These are phyloP conservation scores for Orbilia blumenaviensis DNA, from an alignment of 2,329 filamentous ascomycete species.

Conservation along the genomic window DNA sequence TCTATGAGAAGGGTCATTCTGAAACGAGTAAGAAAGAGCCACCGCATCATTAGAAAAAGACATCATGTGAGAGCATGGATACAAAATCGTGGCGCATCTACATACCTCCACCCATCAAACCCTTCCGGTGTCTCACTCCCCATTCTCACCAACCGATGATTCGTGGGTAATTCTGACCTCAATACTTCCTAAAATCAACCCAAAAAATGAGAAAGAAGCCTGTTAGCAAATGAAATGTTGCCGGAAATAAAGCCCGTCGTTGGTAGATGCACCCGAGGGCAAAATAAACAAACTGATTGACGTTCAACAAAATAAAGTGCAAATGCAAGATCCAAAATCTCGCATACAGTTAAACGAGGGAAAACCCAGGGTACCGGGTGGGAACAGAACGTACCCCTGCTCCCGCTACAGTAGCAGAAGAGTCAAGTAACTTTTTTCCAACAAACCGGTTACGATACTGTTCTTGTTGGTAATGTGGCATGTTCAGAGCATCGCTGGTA, in stretches of 20 bases:
- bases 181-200: slow-evolving; percentile 23
- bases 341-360: slow-evolving; percentile 9
- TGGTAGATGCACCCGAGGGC: background rate
- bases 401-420: background rate
- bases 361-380: background rate
- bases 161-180: slow-evolving; percentile 15
- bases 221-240: background rate
- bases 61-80: background rate
- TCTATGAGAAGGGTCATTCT: slow-evolving; percentile 43
- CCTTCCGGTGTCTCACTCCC: background rate
- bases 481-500: slow-evolving; percentile 3
- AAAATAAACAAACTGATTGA: background rate
- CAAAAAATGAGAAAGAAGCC: too few relatives aligned
- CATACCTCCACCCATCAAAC: slow-evolving; percentile 45
- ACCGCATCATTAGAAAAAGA: background rate
- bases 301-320: background rate
- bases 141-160: slow-evolving; percentile 19
- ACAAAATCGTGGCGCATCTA: background rate
- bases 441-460: slow-evolving; percentile 28
- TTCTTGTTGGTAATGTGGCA: slow-evolving; percentile 39
- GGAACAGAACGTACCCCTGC: slow-evolving; percentile 31
- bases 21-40: background rate
- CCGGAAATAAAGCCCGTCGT: background rate
- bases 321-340: background rate
- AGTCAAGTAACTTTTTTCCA: slow-evolving; percentile 13